phyloP scores from a whole-genome alignment of 176 grass and related monocot genomes.

The Oryza glaberrima region DNA sequence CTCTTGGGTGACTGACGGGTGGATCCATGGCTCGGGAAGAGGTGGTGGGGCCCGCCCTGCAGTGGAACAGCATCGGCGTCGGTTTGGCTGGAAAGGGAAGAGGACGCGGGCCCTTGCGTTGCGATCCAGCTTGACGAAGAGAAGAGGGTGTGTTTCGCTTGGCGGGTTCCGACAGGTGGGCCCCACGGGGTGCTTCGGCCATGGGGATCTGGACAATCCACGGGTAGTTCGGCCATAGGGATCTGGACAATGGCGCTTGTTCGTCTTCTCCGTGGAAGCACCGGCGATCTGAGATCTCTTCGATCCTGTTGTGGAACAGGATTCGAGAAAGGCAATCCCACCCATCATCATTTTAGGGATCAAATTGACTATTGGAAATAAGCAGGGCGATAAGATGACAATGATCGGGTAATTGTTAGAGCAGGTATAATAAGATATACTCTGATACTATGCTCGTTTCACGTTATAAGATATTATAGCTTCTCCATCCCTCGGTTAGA shows the following conservation, averaged over 20 bases:
- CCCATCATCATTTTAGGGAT: too few species aligned
- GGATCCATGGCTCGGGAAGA: accelerated
- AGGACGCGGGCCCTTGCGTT: neutral
- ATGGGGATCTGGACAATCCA: neutral
- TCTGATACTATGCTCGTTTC: too few species aligned
- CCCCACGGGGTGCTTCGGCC: neutral
- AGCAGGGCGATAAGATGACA: too few species aligned
- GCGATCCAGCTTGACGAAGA: neutral
- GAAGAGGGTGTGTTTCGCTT: neutral
- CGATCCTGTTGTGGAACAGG: neutral
- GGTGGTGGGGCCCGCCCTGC: neutral
- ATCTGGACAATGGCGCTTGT: neutral
- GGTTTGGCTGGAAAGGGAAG: neutral
- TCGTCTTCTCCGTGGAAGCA: neutral
- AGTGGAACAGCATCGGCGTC: neutral
- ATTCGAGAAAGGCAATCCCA: neutral
- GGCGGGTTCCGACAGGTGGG: neutral
- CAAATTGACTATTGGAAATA: too few species aligned
- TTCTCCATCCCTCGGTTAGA: too few species aligned
- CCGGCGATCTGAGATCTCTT: neutral
- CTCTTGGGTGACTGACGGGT: neutral
- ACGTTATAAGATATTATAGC: too few species aligned
- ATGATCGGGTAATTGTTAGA: too few species aligned
- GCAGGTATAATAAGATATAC: too few species aligned
- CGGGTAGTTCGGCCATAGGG: neutral